Evolutionary conservation across 768 basidiomycete genomes (phyloP), one percentile per base, ranked within the genome.

Genomic region (Amanita subjunquillea): DNA sequence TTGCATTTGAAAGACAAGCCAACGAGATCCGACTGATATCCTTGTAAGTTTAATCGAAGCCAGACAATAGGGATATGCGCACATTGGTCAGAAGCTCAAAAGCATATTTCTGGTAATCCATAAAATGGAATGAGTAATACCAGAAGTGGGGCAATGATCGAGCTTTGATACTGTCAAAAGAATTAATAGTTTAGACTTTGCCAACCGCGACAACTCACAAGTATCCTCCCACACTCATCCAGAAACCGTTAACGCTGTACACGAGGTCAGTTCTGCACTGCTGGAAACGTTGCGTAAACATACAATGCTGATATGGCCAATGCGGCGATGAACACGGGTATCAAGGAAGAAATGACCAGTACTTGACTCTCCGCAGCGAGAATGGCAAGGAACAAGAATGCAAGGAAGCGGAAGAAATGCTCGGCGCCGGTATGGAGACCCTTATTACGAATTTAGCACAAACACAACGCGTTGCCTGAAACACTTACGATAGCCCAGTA

Each of bases 241-340:
- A 81, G 55, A 82, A 77, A 0, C 74, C 75, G 55, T 76, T 77
- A 37, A 76, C 55, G 57, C 72, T 67, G 44, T 36, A 39, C 6
- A 4, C 4, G 34, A 22, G 17, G 5, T 37, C 44, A 40, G n/a
- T 50, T 41, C 3, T 38, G 25, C 15, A 48, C 5, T 0, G 10
- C 4, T 60, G 65, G 52, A 49, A 68, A 67, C 20, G 10, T 4
- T 7, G 10, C 20, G 2, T 22, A 9, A 3, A 9, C 39, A 1
- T 40, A 40, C 39, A 80, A 82, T 6, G 73, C 69, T 10, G 71
- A 67, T 6, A 82, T 69, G 0, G 80, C 80, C 5, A 83, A 66
- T 4, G 80, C 75, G 0, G 80, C 80, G 15, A 82, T 78, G 52
- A 82, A 82, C 25, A 80, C 72, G 0, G 82, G 82, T 2, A 82